Evolutionary conservation across 2,329 filamentous ascomycete genomes (phyloP), one percentile per base, ranked within the genome.

Genomic region (Colletotrichum camelliae): DNA sequence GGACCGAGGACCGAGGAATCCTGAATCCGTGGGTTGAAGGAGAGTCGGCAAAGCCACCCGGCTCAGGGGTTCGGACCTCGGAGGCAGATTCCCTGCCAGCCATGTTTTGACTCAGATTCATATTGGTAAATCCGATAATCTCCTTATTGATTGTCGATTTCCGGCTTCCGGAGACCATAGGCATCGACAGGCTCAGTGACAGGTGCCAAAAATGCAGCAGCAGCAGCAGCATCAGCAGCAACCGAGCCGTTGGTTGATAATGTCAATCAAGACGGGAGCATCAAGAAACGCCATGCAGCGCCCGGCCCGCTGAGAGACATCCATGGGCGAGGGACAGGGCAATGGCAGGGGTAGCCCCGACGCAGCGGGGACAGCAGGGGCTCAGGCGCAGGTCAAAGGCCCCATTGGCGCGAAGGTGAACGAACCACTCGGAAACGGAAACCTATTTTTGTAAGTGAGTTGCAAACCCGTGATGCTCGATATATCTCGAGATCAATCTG

Each of bases 261-360:
- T 35, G 39, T 10, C 33, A 64, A 61, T 65, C 13, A 33, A 24
- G 35, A 48, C 55, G 62, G 15, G 18, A 64, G 37, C 52, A 55
- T 58, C 64, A 68, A 73, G 70, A 75, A 31, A 72, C 70, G 35
- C 70, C 73, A 75, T 75, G 70, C 35, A 73, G 64, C 58, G 58
- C 35, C 70, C 70, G 73, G 73, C 70, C 73, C 73, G 73, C 73
- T 35, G 57, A 75, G 64, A 68, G 70, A 75, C 70, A 73, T 73
- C 43, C 43, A 13, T 52, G 43, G 43, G 64, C 70, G 69, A 68
- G 33, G 37, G 64, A 29, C 43, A 67, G 35, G 65, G 43, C 10
- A 9, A 33, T 27, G 57, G 60, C 73, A 73, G 70, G 73, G 73
- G 55, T 73, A 60, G 64, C 64, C 70, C 73, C 43, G 64, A 69